Percentiles rank a stretch among this genome's conserved stretches.
Conservation (phyloP, 768 basidiomycete species). For the Pulveroboletus sp. region DNA sequence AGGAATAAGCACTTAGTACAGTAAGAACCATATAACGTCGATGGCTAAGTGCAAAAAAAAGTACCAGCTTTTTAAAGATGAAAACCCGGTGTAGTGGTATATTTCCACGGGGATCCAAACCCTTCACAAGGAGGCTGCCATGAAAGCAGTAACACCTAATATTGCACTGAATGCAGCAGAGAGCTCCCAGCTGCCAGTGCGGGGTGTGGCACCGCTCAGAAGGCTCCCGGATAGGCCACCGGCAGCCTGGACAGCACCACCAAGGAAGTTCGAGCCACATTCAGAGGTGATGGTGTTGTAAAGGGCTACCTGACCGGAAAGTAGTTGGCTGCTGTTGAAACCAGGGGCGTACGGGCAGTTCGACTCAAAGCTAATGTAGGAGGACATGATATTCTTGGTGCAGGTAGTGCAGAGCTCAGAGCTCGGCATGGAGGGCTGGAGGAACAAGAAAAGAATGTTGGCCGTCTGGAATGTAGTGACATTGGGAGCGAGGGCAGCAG, state of each 20-base stretch:
- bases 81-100: constrained; percentile 18
- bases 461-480: constrained; percentile 45
- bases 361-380: constrained; percentile 77
- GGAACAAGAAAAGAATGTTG: constrained; percentile 81
- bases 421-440: constrained; percentile 46
- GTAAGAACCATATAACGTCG: constrained; percentile 11
- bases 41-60: constrained; percentile 11
- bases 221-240: constrained; percentile 47
- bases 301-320: constrained; percentile 60
- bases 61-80: constrained; percentile 21
- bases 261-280: constrained; percentile 73
- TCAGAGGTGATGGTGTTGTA: constrained; percentile 56
- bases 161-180: constrained; percentile 29
- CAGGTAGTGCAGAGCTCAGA: constrained; percentile 72
- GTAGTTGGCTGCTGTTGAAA: constrained; percentile 54
- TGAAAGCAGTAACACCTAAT: constrained; percentile 32
- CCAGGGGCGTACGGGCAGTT: constrained; percentile 72
- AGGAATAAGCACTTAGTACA: constrained; percentile 8
- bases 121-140: constrained; percentile 26
- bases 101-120: constrained; percentile 3
- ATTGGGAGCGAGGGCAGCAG: constrained; percentile 44
- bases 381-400: constrained; percentile 67
- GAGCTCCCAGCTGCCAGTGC: constrained; percentile 20
- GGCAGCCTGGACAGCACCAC: constrained; percentile 61
- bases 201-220: constrained; percentile 28